Base-by-base conservation (phyloP, 169 alveolate genomes). In the Eimeria sp. region DNA sequence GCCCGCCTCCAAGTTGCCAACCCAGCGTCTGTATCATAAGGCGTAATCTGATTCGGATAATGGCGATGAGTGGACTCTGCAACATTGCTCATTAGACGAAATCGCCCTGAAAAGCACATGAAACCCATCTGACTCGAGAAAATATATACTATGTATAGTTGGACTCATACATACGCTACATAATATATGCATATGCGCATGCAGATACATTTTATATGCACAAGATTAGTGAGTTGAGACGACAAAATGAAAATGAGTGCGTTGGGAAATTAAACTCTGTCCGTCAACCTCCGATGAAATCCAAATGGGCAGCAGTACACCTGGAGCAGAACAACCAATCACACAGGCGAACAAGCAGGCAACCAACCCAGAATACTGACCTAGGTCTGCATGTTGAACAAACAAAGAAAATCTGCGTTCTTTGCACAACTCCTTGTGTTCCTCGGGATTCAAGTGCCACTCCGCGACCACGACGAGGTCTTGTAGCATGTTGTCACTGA, bases 391-490 rank as follows among this genome's bases (percentile, higher is more conserved):
- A 40, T 45, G 10, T 11, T 13, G 90, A 2, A 27, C 34, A 51
- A 82, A 82, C 72, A 82, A 73, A 25, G 90, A 45, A 40, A 82
- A 82, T 65, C 34, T 82, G 90, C 90, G 67, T 22, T 82, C 63
- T 11, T 40, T 82, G 90, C 90, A 82, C 72, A 82, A 27, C 20
- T 47, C 45, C 14, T 16, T 20, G 73, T 82, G 72, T 1, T 47
- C 90, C 22, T 25, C n/a, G 4, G 90, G 72, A 34, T 51, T 49
- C 72, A 30, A 45, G 58, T 82, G 90, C 90, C 90, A 82, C 73
- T 49, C 51, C 18, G 90, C 90, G 16, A 82, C 90, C 72, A 4
- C 10, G 40, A 82, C 27, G 11, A 82, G 72, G 30, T 51, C 90
- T 54, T 82, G 54, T 11, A 82, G 90, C 47, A n/a, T 82, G 13